A percentile compares a stretch with the other conserved stretches of the same genome.
phyloP scores from a whole-genome alignment of 371 early-diverging fungal species.

The Chytridium lagenaria region DNA sequence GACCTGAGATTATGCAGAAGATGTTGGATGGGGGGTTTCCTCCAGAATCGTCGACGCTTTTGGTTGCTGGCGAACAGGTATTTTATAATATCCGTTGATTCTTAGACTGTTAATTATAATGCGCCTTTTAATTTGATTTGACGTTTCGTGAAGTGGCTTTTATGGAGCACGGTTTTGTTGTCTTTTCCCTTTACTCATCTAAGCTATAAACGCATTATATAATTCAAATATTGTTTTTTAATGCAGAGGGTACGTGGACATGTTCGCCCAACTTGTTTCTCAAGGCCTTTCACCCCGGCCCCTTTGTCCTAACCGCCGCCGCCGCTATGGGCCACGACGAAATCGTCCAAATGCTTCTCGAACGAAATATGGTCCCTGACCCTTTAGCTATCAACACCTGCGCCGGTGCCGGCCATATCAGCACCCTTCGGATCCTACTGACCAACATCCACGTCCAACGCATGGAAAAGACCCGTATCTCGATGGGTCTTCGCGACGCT shows the following conservation, averaged over 20 bases:
- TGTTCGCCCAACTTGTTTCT: background rate
- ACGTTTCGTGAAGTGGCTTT: too few species aligned
- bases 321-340: slow-evolving; percentile 12
- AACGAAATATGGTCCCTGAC: background rate
- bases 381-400: background rate
- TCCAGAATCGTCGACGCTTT: background rate
- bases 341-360: slow-evolving; percentile 1
- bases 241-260: slow-evolving; percentile 6
- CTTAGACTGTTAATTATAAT: too few species aligned
- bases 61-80: background rate
- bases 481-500: background rate
- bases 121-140: too few species aligned
- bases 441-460: background rate
- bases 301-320: slow-evolving; percentile 14
- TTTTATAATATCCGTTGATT: too few species aligned
- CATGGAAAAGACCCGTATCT: background rate
- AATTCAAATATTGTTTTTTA: background rate
- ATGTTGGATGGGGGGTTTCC: background rate
- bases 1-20: background rate
- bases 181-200: background rate
- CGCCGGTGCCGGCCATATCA: background rate
- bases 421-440: slow-evolving; percentile 1
- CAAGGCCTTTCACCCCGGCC: slow-evolving; percentile 11
- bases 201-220: background rate
- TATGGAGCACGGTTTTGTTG: too few species aligned